A percentile compares a stretch with the other conserved stretches of the same genome.
These are phyloP conservation scores for Diospyros kaki DNA, from an alignment of 148 eudicot species.

Conservation along the genomic window DNA sequence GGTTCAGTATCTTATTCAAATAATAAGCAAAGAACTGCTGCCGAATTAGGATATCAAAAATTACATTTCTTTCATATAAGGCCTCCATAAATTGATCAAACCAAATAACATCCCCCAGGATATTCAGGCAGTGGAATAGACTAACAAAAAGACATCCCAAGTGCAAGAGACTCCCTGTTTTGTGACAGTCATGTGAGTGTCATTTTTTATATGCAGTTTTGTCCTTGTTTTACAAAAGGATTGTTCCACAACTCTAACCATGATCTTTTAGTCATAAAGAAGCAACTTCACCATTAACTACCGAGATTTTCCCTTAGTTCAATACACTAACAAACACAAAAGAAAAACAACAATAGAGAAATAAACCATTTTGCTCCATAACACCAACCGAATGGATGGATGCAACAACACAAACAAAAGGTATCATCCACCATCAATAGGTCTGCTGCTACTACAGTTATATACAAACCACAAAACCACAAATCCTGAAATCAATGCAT, in stretches of 20 bases:
- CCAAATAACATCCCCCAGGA: neutral
- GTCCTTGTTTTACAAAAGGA: too few relatives aligned
- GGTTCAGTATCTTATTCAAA: neutral
- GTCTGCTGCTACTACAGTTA: neutral
- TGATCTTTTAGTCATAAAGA: too few relatives aligned
- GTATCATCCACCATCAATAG: neutral
- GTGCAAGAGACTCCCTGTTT: too few relatives aligned
- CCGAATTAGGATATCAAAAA: neutral
- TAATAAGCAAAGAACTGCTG: neutral
- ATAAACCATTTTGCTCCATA: neutral
- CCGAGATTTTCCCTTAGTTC: too few relatives aligned
- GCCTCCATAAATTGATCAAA: neutral
- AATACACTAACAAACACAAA: neutral
- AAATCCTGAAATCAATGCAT: neutral
- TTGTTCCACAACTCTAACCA: too few relatives aligned
- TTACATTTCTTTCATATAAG: neutral
- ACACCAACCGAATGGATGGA: neutral
- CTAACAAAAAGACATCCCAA: neutral
- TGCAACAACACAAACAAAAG: neutral
- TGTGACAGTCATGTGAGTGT: too few relatives aligned
- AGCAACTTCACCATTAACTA: too few relatives aligned
- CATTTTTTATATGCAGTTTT: too few relatives aligned
- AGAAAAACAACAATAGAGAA: neutral
- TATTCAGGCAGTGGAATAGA: neutral
- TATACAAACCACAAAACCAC: neutral